A percentile compares a stretch with the other conserved stretches of the same genome.
These are phyloP conservation scores for Astrothelium subdiscretum DNA, from an alignment of 495 filamentous ascomycete genomes.

Conservation along the genomic window DNA sequence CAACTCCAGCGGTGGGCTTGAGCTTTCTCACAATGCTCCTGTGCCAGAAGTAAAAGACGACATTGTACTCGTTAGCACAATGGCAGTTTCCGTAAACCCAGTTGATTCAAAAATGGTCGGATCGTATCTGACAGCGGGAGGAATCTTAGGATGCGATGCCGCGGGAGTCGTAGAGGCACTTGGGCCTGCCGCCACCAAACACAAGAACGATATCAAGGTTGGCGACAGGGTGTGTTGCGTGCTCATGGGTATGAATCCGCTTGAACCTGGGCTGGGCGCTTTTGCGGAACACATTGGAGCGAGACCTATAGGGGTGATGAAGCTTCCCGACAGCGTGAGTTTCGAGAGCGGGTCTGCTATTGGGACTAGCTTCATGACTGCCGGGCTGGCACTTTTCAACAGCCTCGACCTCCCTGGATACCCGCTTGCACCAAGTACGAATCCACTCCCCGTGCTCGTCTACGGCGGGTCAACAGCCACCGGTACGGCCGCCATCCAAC, in stretches of 20 bases:
- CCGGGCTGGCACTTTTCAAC: neutral
- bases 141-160: slow-evolving; percentile 3
- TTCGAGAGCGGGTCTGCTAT: neutral
- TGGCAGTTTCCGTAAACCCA: neutral
- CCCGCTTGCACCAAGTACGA: slow-evolving; percentile 8
- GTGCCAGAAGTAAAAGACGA: neutral
- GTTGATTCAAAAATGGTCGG: neutral
- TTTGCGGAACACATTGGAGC: slow-evolving; percentile 23
- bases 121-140: neutral
- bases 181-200: neutral
- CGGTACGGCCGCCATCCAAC: slow-evolving; percentile 35
- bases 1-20: neutral
- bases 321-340: slow-evolving; percentile 4
- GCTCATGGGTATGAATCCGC: slow-evolving; percentile 14
- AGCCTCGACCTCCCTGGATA: neutral
- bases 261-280: slow-evolving; percentile 13
- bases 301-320: neutral
- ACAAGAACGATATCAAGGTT: neutral
- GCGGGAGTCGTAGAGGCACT: neutral
- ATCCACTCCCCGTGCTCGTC: slow-evolving; percentile 28
- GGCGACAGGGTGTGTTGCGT: slow-evolving; percentile 23
- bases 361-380: neutral
- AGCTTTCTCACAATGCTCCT: neutral
- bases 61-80: neutral
- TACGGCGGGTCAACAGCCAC: slow-evolving; percentile 37